Evolutionary conservation across 73 alveolate genomes (phyloP), one percentile per base, ranked within the genome.

Genomic region (Blepharisma stoltei): DNA sequence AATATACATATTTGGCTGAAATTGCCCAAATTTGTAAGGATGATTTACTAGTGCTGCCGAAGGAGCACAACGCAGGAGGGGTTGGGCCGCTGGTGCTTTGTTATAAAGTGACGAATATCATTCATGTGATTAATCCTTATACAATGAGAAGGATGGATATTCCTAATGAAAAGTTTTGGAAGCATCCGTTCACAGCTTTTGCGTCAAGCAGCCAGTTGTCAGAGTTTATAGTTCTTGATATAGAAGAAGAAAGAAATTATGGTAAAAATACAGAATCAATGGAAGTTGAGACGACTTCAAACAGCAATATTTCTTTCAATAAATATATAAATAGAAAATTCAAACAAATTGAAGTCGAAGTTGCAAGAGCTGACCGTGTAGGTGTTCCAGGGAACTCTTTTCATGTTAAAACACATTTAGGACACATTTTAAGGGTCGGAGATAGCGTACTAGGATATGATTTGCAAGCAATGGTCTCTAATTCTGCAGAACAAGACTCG

Each of bases 1-100:
- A 97, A 79, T 95, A 87, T 86, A 88, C 98, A 6, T 84, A 83
- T 55, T 84, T 93, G 55, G 87, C 94, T 23, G 99, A 97, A 83
- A 91, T 97, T 21, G 98, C 97, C 66, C 98, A 98, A 7, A 88
- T 97, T 6, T 97, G 99, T 68, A 95, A 90, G 70, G 99, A 97
- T 89, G 99, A 97, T 78, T 90, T 97, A 54, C 91, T 94, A 7
- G 81, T 95, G 48, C 88, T 97, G 76, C 97, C 96, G 69, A 88
- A 78, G 52, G 89, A 89, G 41, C 81, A 92, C 32, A 85, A 94
- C 47, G 89, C 88, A 76, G 99, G 99, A 7, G 98, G 99, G 54
- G 87, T 93, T 49, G 98, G 99, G 0, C 98, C 99, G 32, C 86
- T 97, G 6, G 90, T 95, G 66, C 78, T 95, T 66, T 94, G 97